Conservation (phyloP, 1,284 basidiomycete genomes). For the Coniophora puteana region DNA sequence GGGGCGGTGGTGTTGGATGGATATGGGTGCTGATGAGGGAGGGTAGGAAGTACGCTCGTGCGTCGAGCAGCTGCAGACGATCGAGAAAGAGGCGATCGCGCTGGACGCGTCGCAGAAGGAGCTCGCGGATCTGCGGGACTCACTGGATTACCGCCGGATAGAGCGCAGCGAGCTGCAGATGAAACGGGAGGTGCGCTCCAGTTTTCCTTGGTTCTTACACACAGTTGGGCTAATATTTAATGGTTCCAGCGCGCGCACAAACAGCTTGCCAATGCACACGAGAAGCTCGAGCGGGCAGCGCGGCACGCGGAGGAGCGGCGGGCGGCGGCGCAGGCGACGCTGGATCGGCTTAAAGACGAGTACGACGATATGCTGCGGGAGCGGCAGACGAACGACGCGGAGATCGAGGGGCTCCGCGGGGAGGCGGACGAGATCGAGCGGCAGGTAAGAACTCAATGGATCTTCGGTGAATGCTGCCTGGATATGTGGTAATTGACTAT, state of each 20-base stretch:
- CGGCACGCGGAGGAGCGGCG: slow-evolving; percentile 74
- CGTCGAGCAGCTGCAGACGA: slow-evolving; percentile 65
- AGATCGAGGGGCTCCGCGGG: slow-evolving; percentile 67
- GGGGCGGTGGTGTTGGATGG: not conserved
- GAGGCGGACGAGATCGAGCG: slow-evolving; percentile 63
- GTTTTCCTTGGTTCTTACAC: slow-evolving; percentile 2
- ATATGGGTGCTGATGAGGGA: not conserved
- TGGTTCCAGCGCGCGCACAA: slow-evolving; percentile 65
- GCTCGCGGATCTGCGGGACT: slow-evolving; percentile 58
- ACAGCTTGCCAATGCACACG: slow-evolving; percentile 72
- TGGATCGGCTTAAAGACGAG: slow-evolving; percentile 69
- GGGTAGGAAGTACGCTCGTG: slow-evolving; percentile 63
- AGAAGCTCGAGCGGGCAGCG: slow-evolving; percentile 73
- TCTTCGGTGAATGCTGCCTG: not conserved
- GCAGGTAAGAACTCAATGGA: too few species aligned
- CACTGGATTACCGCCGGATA: slow-evolving; percentile 66
- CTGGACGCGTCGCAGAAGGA: slow-evolving; percentile 63
- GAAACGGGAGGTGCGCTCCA: slow-evolving; percentile 54
- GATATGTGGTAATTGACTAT: not conserved
- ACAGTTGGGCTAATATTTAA: not conserved
- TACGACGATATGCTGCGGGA: slow-evolving; percentile 75
- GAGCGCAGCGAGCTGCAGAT: slow-evolving; percentile 66
- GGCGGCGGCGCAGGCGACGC: slow-evolving; percentile 58
- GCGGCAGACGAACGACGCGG: slow-evolving; percentile 69
- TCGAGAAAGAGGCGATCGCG: slow-evolving; percentile 64